Evolutionary conservation across 331 rosid species (phyloP), one percentile per base, ranked within the genome.

Genomic region (Prunus yedoensis): DNA sequence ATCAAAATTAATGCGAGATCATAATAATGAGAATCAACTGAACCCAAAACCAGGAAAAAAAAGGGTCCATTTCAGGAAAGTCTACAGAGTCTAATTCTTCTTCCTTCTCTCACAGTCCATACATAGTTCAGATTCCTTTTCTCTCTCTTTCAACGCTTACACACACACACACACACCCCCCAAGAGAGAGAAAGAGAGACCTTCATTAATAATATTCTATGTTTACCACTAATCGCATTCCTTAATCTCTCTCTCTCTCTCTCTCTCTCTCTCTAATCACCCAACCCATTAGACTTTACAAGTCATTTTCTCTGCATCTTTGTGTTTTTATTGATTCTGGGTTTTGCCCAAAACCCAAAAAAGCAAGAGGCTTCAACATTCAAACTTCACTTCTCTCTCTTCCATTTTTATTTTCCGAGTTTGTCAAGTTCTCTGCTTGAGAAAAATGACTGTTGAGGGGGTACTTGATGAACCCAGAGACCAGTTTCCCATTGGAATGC

Each of bases 401-500:
- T 43, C 70, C 28, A 23, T n/a, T 59, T 49, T 20, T 74, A 30
- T 49, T 49, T 28, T 11, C 14, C 35, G 25, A 32, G n/a, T 62
- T 32, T 18, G 53, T 21, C 1, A n/a, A 63, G 61, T 54, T 43
- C n/a, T 61, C 51, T 45, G 25, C 30, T n/a, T 59, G 58, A 64
- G 43, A 66, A 83, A 76, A 59, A 85, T 89, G 91, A 83, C 80
- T 8, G 80, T 89, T 8, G 93, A 89, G 71, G 77, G 71, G 20
- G 71, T 63, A 72, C 69, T 57, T 66, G 91, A 82, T 10, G 97
- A 90, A 69, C 81, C 89, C 56, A 69, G 79, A 70, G 91, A 86
- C 45, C 88, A 85, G 35, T 95, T 95, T 74, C 99, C 99, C 17
- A 64, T 83, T 49, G 99, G 99, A 80, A 90, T 95, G 96, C 96